phyloP scores from a whole-genome alignment of 139 green algal genomes.

The Coelastrella sp. region DNA sequence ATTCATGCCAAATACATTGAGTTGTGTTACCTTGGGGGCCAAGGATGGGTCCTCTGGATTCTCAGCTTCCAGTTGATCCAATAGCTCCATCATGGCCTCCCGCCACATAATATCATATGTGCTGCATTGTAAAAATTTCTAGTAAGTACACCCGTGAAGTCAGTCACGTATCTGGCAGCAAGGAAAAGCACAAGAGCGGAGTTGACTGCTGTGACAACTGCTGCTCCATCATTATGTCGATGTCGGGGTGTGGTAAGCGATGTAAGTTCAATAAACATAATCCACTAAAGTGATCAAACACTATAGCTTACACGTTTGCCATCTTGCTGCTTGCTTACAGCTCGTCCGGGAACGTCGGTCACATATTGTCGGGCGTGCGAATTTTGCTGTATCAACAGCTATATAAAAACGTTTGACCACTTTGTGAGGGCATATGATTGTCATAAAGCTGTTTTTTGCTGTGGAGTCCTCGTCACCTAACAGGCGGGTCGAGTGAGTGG shows the following conservation, averaged over 20 bases:
- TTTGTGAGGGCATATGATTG: too few species aligned
- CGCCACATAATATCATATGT: slow-evolving; percentile 89
- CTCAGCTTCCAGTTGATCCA: slow-evolving; percentile 89
- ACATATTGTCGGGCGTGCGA: background rate
- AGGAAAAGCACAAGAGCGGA: background rate
- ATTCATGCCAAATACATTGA: too few species aligned
- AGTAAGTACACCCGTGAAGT: background rate
- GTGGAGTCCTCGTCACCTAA: background rate
- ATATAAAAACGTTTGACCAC: too few species aligned
- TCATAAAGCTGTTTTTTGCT: too few species aligned
- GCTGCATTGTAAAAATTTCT: slow-evolving; percentile 55
- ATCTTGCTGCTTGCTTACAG: slow-evolving; percentile 14
- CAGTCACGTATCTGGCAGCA: too few species aligned
- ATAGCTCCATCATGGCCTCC: slow-evolving; percentile 89
- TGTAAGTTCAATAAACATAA: background rate
- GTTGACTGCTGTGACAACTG: background rate
- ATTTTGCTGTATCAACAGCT: too few species aligned
- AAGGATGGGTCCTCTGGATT: slow-evolving; percentile 77
- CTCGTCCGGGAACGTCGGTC: background rate
- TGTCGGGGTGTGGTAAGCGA: background rate
- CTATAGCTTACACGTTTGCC: slow-evolving; percentile 28
- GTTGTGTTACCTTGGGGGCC: slow-evolving; percentile 74
- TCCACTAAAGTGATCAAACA: background rate
- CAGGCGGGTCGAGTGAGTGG: background rate
- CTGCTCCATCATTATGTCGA: background rate